Base-by-base conservation (phyloP, 2,329 filamentous ascomycete species). In the Penicillium glabrum region DNA sequence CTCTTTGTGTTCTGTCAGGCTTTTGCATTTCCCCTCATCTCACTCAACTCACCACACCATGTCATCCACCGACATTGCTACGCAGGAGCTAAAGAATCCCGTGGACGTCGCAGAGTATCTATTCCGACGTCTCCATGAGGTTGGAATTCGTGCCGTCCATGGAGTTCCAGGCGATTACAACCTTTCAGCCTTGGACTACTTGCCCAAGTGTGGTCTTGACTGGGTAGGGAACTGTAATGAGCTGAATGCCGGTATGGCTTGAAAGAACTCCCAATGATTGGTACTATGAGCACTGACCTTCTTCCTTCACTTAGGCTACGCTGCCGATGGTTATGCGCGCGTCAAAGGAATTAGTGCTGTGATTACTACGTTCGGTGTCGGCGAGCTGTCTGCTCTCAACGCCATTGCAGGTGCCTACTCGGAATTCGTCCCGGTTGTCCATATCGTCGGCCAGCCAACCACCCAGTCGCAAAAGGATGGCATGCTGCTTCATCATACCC, bases 241-340 rank as follows among this genome's bases (percentile, higher is more conserved):
- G 69, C 77, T 86, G 52, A 85, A 85, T 69, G 82, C 82, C 53
- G 80, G 80, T 82, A 73, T 53, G 68, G 31, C 9, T 26, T 35
- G 23, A 5, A 7, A 10, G 2, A 2, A 47, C 43, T 45, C 33
- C 48, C 37, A 21, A 14, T 21, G n/a, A 46, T 16, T 10, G 10
- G 8, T 53, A 7, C 5, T 1, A 46, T 3, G 29, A 11, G 5
- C 13, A 1, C 16, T 29, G 7, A 46, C 16, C 23, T 14, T 23
- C 29, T 31, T 57, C 13, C 7, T 2, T 21, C n/a, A 14, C 8
- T 31, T 50, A 74, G 88, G 86, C 19, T 92, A 92, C 67, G 89
- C 89, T 27, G 88, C 89, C n/a, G 89, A 92, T 75, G 89, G 89
- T 24, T 92, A 92, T 70, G 88, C 88, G 54, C 83, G 89, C 61